Base-by-base conservation (phyloP, 1,139 yeast genomes). In the Geotrichum armillariae region DNA sequence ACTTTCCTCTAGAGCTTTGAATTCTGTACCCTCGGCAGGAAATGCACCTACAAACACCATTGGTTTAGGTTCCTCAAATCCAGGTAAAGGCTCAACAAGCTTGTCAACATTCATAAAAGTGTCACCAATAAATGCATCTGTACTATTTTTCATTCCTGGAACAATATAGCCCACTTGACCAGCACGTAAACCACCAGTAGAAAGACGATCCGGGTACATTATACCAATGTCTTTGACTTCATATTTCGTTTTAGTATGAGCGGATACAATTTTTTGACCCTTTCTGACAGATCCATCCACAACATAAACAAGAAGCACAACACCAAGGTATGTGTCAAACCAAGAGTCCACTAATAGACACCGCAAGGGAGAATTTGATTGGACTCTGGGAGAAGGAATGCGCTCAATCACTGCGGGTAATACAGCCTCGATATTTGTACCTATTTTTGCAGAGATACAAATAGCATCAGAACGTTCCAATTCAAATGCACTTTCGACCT, bases 21-120 rank as follows among this genome's bases (percentile, higher is more conserved):
- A 93, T 60, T 91, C 96, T 1, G 85, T 79, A 3, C 96, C 96
- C 64, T 91, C 96, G 0, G 96, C 94, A 0, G 99, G 99, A 61
- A 90, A 93, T 0, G 99, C 99, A 7, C 99, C 99, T 40, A 93
- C 95, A 67, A 91, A 93, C 5, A 93, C 98, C 98, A 93, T 93
- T 1, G 99, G 97, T 66, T 93, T 91, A 1, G 95, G 91, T 60
- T 89, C 97, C 66, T 91, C 97, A 67, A 93, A 93, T 0, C 98
- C 98, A 0, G 96, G 96, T 25, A 93, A 72, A 1, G 96, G 84
- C 53, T 82, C 86, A 1, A 87, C 80, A 48, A 75, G 78, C 25
- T 78, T 75, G 1, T 87, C 88, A n/a, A 75, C 72, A 52, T 80
- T 83, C 76, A 82, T 80, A 57, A 89, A 78, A 0, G 99, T 93